These are phyloP conservation scores for Kodamaea anthophila DNA, from an alignment of 1,139 yeast species.

Conservation along the genomic window DNA sequence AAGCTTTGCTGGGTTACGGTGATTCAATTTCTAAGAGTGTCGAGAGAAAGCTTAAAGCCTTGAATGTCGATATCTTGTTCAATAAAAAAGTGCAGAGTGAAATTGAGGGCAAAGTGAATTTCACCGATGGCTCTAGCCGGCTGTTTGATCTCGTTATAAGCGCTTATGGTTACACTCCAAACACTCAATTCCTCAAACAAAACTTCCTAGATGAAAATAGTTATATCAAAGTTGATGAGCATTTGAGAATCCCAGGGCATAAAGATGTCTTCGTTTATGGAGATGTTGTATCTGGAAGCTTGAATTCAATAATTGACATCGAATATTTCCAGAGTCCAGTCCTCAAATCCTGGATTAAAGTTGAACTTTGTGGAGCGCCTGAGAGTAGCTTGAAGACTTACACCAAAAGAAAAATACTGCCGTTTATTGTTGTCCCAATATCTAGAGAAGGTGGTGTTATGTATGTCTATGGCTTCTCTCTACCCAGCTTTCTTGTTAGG, in stretches of 20 bases:
- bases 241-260: conserved; percentile 18
- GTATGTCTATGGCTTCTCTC: conserved; percentile 19
- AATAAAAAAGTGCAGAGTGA: conserved; percentile 10
- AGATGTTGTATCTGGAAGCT: conserved; percentile 23
- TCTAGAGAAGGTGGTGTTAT: conserved; percentile 35
- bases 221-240: conserved; percentile 20
- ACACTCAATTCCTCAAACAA: conserved; percentile 16
- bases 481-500: conserved; percentile 26
- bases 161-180: conserved; percentile 18
- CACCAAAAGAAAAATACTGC: conserved; percentile 7
- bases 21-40: conserved; percentile 14
- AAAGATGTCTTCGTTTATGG: conserved; percentile 28
- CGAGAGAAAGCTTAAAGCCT: conserved; percentile 14
- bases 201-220: conserved; percentile 10
- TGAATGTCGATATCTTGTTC: conserved; percentile 25
- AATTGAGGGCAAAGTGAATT: conserved; percentile 6
- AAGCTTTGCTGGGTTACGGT: conserved; percentile 18
- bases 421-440: conserved; percentile 23
- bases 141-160: conserved; percentile 25
- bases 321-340: conserved; percentile 18
- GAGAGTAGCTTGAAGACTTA: conserved; percentile 12
- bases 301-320: conserved; percentile 21
- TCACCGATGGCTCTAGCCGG: conserved; percentile 13
- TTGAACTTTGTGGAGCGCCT: conserved; percentile 14
- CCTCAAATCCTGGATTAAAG: conserved; percentile 13